A percentile compares a stretch with the other conserved stretches of the same genome.
These are phyloP conservation scores for Gossypium australe DNA, from an alignment of 345 rosid genomes.

Conservation along the genomic window DNA sequence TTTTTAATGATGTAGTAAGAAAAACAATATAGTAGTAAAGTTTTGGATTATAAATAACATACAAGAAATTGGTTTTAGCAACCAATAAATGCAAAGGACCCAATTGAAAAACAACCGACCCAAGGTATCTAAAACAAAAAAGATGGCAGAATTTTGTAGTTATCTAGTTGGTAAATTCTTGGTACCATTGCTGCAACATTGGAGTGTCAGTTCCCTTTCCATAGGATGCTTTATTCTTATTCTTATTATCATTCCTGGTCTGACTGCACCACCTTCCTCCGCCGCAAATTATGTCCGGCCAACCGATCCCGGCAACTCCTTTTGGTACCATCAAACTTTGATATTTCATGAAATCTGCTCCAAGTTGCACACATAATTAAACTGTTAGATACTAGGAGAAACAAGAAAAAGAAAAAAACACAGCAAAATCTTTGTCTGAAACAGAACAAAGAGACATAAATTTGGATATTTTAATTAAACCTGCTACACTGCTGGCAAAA, in stretches of 20 bases:
- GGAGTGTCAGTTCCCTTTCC: background rate
- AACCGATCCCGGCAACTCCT: constrained; percentile 26
- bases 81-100: background rate
- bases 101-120: no score
- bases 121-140: background rate
- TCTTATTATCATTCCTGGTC: background rate
- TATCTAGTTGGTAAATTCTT: background rate
- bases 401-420: background rate
- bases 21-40: background rate
- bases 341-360: constrained; percentile 19
- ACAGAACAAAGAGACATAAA: background rate
- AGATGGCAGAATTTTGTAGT: background rate
- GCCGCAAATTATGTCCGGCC: constrained; percentile 20
- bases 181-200: background rate
- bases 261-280: background rate
- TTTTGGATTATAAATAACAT: background rate
- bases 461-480: background rate
- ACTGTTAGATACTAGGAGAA: background rate
- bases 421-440: background rate
- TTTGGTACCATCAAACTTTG: constrained; percentile 17
- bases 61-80: background rate
- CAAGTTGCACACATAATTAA: background rate
- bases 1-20: no score
- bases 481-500: constrained; percentile 22
- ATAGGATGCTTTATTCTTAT: background rate